These are phyloP conservation scores for Agaricus blazei DNA, from an alignment of 768 basidiomycete species.

Conservation along the genomic window DNA sequence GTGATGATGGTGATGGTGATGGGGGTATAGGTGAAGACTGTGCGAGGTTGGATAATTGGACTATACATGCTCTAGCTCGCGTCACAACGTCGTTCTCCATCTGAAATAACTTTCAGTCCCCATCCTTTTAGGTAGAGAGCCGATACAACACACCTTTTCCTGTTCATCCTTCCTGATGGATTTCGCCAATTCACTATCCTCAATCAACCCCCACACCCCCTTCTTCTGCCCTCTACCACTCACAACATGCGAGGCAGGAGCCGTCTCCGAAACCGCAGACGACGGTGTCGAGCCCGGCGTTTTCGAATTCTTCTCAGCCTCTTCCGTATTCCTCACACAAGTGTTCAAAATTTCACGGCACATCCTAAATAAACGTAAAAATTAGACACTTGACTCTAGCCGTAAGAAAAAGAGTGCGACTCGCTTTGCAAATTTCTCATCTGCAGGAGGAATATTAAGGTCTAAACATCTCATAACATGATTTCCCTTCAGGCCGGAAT, in stretches of 20 bases:
- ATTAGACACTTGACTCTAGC: constrained; percentile 1
- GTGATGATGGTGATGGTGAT: constrained; percentile 16
- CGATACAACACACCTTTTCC: constrained; percentile 36
- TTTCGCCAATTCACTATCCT: constrained; percentile 78
- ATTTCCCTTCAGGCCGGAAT: constrained; percentile 80
- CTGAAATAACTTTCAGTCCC: constrained; percentile 16
- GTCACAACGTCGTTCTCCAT: constrained; percentile 40
- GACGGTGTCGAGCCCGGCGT: constrained; percentile 15
- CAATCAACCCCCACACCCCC: constrained; percentile 82
- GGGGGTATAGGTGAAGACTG: constrained; percentile 10
- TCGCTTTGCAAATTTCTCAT: constrained; percentile 72
- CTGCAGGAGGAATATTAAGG: constrained; percentile 82
- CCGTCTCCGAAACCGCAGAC: background rate
- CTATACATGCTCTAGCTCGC: constrained; percentile 40
- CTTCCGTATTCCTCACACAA: constrained; percentile 92
- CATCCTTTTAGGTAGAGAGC: background rate
- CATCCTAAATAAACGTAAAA: constrained; percentile 38
- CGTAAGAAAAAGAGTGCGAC: constrained; percentile 14
- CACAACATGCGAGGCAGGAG: constrained; percentile 9
- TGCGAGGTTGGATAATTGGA: constrained; percentile 30
- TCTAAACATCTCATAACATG: constrained; percentile 88
- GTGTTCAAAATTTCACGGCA: constrained; percentile 86
- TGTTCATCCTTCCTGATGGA: constrained; percentile 55
- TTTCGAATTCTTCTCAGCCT: constrained; percentile 50
- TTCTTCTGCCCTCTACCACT: constrained; percentile 56